Percentiles rank a stretch among this genome's conserved stretches.
These are phyloP conservation scores for Henckelia pumila DNA, from an alignment of 257 asterid genomes.

Conservation along the genomic window DNA sequence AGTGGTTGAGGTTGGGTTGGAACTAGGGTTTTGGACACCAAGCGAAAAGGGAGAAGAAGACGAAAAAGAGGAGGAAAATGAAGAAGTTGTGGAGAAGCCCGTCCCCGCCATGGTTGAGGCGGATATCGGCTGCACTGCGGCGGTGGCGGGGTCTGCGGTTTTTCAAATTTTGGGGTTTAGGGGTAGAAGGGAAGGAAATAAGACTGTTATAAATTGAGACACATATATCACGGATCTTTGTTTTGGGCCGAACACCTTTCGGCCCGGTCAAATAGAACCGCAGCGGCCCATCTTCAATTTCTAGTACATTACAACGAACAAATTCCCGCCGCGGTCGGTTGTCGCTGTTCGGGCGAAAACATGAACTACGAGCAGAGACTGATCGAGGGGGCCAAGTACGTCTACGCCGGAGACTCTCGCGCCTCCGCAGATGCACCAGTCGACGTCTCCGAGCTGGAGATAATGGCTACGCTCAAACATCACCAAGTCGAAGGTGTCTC, in stretches of 20 bases:
- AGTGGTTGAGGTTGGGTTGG: constrained; percentile 42
- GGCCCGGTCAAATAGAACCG: too few species aligned
- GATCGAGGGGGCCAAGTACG: constrained; percentile 70
- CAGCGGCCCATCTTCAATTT: background rate
- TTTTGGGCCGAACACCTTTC: too few species aligned
- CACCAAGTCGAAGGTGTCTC: constrained; percentile 86
- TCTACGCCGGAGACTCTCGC: constrained; percentile 48
- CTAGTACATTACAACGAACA: background rate
- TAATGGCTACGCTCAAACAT: constrained; percentile 68
- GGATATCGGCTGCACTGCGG: background rate
- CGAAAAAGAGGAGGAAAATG: constrained; percentile 28
- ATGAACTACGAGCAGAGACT: constrained; percentile 78
- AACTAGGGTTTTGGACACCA: constrained; percentile 41
- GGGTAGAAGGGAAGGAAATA: background rate
- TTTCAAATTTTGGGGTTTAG: background rate
- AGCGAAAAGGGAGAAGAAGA: constrained; percentile 35
- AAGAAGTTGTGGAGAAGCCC: constrained; percentile 39
- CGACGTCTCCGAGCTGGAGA: constrained; percentile 42
- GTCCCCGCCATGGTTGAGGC: constrained; percentile 45
- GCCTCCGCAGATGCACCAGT: constrained; percentile 31
- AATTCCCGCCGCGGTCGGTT: background rate
- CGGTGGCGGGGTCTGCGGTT: background rate
- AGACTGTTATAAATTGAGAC: too few species aligned
- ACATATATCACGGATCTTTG: too few species aligned
- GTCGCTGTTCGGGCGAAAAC: constrained; percentile 11